Evolutionary conservation across 2,329 filamentous ascomycete genomes (phyloP).

Genomic region (Alternaria burnsii): DNA sequence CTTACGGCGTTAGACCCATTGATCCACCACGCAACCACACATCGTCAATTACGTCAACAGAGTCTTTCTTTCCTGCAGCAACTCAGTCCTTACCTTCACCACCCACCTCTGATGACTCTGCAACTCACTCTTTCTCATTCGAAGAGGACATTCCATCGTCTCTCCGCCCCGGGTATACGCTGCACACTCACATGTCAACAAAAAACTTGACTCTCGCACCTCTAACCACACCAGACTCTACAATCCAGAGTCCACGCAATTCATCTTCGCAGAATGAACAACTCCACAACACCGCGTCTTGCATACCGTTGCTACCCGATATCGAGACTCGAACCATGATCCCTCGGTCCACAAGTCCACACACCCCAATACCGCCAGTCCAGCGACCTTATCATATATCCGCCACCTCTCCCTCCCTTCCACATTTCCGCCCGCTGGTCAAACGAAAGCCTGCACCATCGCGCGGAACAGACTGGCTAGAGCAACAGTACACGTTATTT

Average conservation of each 20-base stretch:
- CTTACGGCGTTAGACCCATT: background rate
- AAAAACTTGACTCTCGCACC: background rate
- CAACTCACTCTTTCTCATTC: background rate
- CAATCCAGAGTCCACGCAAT: background rate
- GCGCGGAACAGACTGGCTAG: slow-evolving; percentile 18
- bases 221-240: background rate
- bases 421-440: background rate
- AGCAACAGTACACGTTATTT: slow-evolving; percentile 16
- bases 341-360: background rate
- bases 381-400: background rate
- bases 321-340: background rate
- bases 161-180: background rate
- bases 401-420: background rate
- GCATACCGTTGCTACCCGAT: too few relatives aligned
- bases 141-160: background rate
- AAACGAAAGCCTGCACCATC: slow-evolving; percentile 20
- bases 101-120: background rate
- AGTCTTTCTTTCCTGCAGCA: background rate
- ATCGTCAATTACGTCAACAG: background rate
- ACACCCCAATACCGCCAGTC: background rate
- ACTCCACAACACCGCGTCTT: too few relatives aligned
- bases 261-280: too few relatives aligned
- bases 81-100: background rate
- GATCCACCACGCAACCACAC: background rate
- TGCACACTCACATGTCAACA: background rate